Evolutionary conservation across 176 grass and related monocot genomes (phyloP), one percentile per base, ranked within the genome.

Genomic region (Thinopyrum elongatum): DNA sequence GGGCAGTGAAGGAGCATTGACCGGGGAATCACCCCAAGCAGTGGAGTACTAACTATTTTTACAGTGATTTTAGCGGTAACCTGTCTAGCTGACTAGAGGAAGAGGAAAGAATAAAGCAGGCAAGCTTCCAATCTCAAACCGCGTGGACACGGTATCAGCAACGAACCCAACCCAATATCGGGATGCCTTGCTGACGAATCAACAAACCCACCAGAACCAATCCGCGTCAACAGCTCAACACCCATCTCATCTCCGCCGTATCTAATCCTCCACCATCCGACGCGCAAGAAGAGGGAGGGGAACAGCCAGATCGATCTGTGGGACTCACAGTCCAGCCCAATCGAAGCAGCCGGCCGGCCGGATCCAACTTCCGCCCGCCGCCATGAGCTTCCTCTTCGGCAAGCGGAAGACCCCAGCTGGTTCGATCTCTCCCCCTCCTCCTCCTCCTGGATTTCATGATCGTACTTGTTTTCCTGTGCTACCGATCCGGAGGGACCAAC

Each of bases 331-430:
- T 25, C 22, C 2, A 23, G 8, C 31, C 28, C 11, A 33, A 67
- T 69, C 30, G 28, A 4, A 47, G 28, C 62, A 64, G 59, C 34
- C 58, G 77, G 8, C 2, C 23, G 10, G 3, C 39, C 79, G 44
- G 66, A 58, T 39, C 29, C 22, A 59, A 55, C 30, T 2, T 10
- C 53, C 25, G 81, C 70, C 57, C 26, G 76, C 60, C 55, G n/a
- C 74, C 85, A 97, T 94, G 94, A 97, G 94, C 83, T 94, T 97
- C 86, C 82, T 94, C 85, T 94, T 97, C 72, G 94, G 94, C 80
- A 97, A 97, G 84, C 87, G 87, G 86, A 97, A 94, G 85, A 90
- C 90, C 81, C 92, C 94, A 57, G 94, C 89, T 5, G 94, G 94
- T 97, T 76, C 1, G 42, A 44, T 39, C 31, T 1, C 75, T 15